Evolutionary conservation across 108 stramenopile species (phyloP).

Genomic region (Nannochloropsis granulata): DNA sequence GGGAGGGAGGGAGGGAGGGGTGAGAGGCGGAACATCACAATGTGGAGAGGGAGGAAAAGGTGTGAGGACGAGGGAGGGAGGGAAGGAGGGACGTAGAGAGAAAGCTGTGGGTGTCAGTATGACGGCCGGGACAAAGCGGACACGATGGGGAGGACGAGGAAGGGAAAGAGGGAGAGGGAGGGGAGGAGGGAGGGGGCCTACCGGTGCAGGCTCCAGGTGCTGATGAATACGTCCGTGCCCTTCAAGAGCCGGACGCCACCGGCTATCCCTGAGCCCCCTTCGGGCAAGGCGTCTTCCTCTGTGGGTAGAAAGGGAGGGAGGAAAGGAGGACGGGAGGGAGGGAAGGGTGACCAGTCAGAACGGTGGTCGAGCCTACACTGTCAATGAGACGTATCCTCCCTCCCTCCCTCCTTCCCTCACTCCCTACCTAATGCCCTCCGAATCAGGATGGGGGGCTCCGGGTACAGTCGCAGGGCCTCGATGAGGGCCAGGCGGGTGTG

Average conservation of each 20-base stretch:
- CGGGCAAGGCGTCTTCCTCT: slow-evolving; percentile 57
- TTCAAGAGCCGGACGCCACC: slow-evolving; percentile 36
- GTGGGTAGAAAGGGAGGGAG: slow-evolving; percentile 71
- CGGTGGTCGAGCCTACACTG: not conserved
- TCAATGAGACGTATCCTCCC: not conserved
- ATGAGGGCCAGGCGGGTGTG: slow-evolving; percentile 63
- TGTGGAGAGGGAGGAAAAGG: not conserved
- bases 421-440: slow-evolving; percentile 51
- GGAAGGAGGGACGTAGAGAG: not conserved
- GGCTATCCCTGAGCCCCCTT: slow-evolving; percentile 53
- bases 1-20: not conserved
- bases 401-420: not conserved
- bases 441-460: slow-evolving; percentile 83
- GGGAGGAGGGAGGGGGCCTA: slow-evolving; percentile 27
- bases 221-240: slow-evolving; percentile 68
- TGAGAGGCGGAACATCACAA: too few relatives aligned
- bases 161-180: not conserved
- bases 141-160: not conserved
- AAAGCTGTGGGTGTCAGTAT: not conserved
- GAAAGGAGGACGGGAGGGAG: slow-evolving; percentile 51
- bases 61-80: not conserved
- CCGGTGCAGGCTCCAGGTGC: slow-evolving; percentile 79
- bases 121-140: too few relatives aligned
- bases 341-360: not conserved
- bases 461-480: slow-evolving; percentile 68